Evolutionary conservation across 2,329 filamentous ascomycete species (phyloP).

Genomic region (Xylogone sp.): DNA sequence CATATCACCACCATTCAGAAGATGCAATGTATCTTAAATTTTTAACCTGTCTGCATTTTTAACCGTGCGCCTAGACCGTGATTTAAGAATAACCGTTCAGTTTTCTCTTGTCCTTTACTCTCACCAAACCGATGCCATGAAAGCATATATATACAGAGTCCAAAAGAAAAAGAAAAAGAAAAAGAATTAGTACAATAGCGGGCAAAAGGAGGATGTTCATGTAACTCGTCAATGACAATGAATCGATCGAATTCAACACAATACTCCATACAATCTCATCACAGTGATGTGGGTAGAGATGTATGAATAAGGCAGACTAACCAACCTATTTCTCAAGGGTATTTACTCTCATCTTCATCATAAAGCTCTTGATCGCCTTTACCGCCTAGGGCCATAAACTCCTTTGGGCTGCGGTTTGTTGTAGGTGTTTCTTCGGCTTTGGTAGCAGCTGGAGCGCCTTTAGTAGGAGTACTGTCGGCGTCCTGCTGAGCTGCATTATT

Average conservation of each 20-base stretch:
- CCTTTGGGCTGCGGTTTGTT: constrained; percentile 61
- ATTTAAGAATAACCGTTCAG: background rate
- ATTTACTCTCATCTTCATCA: constrained; percentile 56
- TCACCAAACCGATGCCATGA: background rate
- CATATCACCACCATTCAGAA: background rate
- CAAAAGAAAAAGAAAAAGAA: too few species aligned
- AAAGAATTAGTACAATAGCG: background rate
- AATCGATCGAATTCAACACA: background rate
- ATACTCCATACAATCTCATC: too few species aligned
- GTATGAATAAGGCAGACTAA: background rate
- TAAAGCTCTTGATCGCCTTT: constrained; percentile 80
- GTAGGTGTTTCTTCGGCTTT: constrained; percentile 64
- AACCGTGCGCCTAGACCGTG: background rate
- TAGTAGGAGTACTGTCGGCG: constrained; percentile 18
- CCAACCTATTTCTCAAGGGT: constrained; percentile 20
- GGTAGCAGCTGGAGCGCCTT: constrained; percentile 21
- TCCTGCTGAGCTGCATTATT: constrained; percentile 36
- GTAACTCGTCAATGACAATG: background rate
- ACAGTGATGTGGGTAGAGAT: background rate
- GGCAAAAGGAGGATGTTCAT: background rate
- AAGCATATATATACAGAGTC: background rate
- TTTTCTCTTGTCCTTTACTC: background rate
- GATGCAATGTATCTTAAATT: background rate
- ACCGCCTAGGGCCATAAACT: constrained; percentile 82
- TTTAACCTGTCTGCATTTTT: background rate